Evolutionary conservation across 169 alveolate species (phyloP), one percentile per base, ranked within the genome.

Genomic region (Hepatocystis sp.): DNA sequence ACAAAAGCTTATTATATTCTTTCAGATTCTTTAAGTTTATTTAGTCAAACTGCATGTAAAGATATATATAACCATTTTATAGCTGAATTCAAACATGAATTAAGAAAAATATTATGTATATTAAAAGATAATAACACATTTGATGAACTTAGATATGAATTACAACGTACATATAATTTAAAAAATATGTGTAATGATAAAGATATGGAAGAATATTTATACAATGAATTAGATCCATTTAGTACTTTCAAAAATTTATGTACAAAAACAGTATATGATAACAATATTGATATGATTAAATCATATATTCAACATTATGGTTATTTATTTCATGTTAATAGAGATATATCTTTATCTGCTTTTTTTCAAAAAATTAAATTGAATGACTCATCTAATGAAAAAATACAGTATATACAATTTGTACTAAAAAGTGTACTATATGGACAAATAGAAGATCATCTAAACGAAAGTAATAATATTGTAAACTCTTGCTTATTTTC

Each of bases 401-500:
- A 11, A 21, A 19, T 49, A 1, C 21, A 61, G n/a, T 78, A 61
- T 49, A 49, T 78, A 7, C 84, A 78, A 39, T 78, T 78, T 61
- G 23, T 78, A 47, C 42, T 78, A 1, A 78, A 47, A 78, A 53
- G 42, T 30, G 42, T 58, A 23, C 23, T 23, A 11, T 27, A 39
- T 30, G 76, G 49, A 21, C 39, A 78, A 47, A n/a, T 78, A 40
- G 67, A 78, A 19, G 89, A 78, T 25, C 56, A 78, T 19, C n/a
- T 78, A 52, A 47, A 13, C 53, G 42, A 78, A 21, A 2, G 46
- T 32, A 47, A 61, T 3, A 44, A 49, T 13, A n/a, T n/a, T n/a
- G 34, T 34, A 10, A 61, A 23, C 19, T 27, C 81, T 13, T 78
- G 89, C 17, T 44, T 78, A 13, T 78, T 78, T 78, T 4, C 15